Conservation (phyloP, 2,329 filamentous ascomycete species). For the Fusarium caatingaense region DNA sequence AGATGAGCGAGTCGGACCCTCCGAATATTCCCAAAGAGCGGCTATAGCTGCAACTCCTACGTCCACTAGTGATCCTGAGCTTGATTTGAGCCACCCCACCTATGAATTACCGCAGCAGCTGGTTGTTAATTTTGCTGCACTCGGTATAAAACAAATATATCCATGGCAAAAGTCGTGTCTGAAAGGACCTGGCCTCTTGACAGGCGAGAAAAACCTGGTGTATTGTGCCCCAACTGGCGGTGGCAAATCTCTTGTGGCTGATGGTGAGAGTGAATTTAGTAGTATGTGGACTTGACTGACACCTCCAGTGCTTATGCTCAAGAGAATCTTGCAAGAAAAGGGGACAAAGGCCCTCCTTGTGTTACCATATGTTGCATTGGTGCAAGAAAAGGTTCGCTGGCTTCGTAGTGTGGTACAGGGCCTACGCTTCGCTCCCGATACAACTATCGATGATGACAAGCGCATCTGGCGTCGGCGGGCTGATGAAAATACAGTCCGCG, state of each 20-base stretch:
- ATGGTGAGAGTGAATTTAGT: constrained; percentile 53
- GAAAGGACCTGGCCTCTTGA: constrained; percentile 72
- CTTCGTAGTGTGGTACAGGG: constrained; percentile 73
- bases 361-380: constrained; percentile 81
- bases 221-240: constrained; percentile 84
- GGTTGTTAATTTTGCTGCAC: constrained; percentile 70
- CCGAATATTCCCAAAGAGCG: constrained; percentile 69
- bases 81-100: constrained; percentile 70
- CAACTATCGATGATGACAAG: constrained; percentile 50
- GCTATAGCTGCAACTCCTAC: constrained; percentile 65
- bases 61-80: constrained; percentile 61
- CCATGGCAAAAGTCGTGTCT: constrained; percentile 84
- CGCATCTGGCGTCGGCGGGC: constrained; percentile 65
- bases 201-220: constrained; percentile 76
- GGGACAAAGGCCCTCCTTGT: constrained; percentile 77
- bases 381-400: constrained; percentile 84
- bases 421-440: constrained; percentile 57
- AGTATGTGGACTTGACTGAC: constrained; percentile 25
- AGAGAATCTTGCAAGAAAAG: constrained; percentile 72
- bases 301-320: constrained; percentile 73
- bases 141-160: constrained; percentile 80
- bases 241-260: constrained; percentile 80
- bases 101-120: constrained; percentile 72
- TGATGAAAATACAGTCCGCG: constrained; percentile 69
- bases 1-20: constrained; percentile 45